Evolutionary conservation across 257 asterid genomes (phyloP).

Genomic region (Solanum corneliomulleri): DNA sequence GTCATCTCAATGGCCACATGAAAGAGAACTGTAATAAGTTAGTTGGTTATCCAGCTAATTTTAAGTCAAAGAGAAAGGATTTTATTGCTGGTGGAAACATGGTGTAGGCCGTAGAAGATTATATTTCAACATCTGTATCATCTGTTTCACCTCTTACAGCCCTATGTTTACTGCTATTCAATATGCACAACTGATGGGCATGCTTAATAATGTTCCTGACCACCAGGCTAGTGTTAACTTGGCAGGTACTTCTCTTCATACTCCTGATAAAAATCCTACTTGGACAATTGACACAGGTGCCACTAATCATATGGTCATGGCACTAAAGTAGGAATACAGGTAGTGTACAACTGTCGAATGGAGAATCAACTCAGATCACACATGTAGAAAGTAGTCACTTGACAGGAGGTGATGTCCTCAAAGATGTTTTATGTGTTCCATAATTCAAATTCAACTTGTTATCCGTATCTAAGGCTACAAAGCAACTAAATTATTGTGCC

Average conservation of each 20-base stretch:
- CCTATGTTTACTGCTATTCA: neutral
- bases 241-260: neutral
- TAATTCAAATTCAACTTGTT: too few relatives aligned
- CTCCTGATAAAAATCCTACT: neutral
- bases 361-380: neutral
- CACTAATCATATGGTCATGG: neutral
- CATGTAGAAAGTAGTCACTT: neutral
- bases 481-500: neutral
- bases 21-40: too few relatives aligned
- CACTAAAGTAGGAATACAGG: neutral
- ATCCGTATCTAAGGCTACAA: neutral
- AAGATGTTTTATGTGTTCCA: neutral
- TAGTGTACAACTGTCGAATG: neutral
- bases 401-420: neutral
- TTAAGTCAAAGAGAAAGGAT: neutral
- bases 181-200: neutral
- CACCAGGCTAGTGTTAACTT: neutral
- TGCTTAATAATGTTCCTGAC: neutral
- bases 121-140: neutral
- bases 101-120: neutral
- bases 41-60: neutral
- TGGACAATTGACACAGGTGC: neutral
- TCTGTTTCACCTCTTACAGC: neutral
- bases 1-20: neutral
- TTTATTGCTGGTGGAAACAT: neutral